A percentile compares a stretch with the other conserved stretches of the same genome.
These are phyloP conservation scores for Mercurialis annua DNA, from an alignment of 345 rosid species.

Conservation along the genomic window DNA sequence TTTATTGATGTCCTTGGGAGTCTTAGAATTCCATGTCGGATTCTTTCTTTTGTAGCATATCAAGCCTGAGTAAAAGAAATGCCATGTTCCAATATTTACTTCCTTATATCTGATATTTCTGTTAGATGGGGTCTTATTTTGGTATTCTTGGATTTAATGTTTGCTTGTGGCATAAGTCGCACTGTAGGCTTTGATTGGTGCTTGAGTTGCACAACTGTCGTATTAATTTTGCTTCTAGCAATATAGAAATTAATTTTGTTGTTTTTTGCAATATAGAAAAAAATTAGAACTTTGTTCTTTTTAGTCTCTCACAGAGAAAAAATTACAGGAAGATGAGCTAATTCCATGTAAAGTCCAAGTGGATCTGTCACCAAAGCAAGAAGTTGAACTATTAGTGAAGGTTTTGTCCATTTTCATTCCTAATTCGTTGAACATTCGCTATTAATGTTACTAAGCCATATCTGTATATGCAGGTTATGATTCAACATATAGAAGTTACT, in stretches of 20 bases:
- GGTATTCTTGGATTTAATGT: background rate
- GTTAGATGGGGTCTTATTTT: too few species aligned
- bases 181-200: background rate
- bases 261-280: background rate
- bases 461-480: constrained; percentile 45
- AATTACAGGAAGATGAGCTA: constrained; percentile 35
- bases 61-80: background rate
- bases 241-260: constrained; percentile 7
- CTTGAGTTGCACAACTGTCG: constrained; percentile 5
- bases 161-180: background rate
- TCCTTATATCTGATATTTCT: background rate
- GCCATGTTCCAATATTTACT: background rate
- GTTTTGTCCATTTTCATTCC: constrained; percentile 38
- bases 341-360: constrained; percentile 48
- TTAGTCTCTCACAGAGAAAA: constrained; percentile 39
- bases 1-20: too few species aligned
- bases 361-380: constrained; percentile 49
- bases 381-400: constrained; percentile 55
- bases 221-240: background rate
- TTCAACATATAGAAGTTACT: constrained; percentile 61
- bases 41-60: background rate
- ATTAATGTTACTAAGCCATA: background rate
- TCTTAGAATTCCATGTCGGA: too few species aligned
- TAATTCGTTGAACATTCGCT: constrained; percentile 3
- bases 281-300: constrained; percentile 16